These are phyloP conservation scores for Ceratobasidium sp. DNA, from an alignment of 1,284 basidiomycete species.

Conservation along the genomic window DNA sequence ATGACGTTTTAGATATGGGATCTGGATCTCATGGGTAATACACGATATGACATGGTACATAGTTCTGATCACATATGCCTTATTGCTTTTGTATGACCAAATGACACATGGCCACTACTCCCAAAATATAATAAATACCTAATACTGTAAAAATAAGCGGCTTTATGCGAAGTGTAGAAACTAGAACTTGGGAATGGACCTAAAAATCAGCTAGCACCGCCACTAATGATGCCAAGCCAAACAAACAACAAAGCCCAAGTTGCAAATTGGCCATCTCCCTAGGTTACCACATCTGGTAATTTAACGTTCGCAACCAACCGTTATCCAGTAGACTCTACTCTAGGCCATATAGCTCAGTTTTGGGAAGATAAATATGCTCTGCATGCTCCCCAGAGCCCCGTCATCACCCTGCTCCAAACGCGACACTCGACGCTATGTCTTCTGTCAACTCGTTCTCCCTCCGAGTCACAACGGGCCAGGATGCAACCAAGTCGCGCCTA, in stretches of 20 bases:
- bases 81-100: constrained; percentile 7
- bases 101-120: no score
- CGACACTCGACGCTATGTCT: not conserved
- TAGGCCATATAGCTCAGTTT: not conserved
- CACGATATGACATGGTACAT: constrained; percentile 11
- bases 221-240: constrained; percentile 8
- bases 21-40: not conserved
- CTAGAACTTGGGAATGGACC: not conserved
- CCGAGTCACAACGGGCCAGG: not conserved
- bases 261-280: not conserved
- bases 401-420: not conserved
- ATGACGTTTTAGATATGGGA: not conserved
- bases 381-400: not conserved
- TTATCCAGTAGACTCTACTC: not conserved
- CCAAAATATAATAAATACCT: no score
- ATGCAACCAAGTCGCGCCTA: not conserved
- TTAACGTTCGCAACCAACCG: not conserved
- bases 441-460: not conserved
- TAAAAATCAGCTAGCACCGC: not conserved
- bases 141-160: no score
- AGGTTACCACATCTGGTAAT: not conserved
- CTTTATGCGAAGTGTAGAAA: no score
- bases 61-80: constrained; percentile 14
- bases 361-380: not conserved
- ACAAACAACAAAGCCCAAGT: not conserved